phyloP scores from a whole-genome alignment of 352 stramenopile genomes.

The Phytopythium mirpurense region DNA sequence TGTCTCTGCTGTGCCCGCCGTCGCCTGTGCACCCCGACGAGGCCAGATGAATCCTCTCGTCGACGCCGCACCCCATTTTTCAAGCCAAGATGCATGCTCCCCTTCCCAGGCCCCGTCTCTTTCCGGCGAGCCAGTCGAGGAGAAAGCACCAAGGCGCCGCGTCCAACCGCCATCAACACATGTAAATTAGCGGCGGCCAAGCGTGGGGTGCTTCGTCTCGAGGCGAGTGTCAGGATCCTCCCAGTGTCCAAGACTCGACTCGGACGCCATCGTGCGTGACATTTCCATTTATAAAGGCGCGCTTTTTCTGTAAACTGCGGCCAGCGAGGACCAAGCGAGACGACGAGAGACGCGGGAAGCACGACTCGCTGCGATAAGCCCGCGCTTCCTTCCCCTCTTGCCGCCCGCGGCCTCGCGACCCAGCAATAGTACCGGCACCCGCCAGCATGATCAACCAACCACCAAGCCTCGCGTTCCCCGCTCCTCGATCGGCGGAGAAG shows the following conservation, averaged over 20 bases:
- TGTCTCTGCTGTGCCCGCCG: slow-evolving; percentile 2
- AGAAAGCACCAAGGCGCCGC: background rate
- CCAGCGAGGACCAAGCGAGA: background rate
- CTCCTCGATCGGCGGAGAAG: slow-evolving; percentile 3
- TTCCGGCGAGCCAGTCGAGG: background rate
- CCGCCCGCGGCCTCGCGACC: background rate
- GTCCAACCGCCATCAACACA: background rate
- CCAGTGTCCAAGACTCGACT: background rate
- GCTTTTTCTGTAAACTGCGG: slow-evolving; percentile 1
- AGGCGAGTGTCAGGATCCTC: background rate
- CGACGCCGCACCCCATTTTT: background rate
- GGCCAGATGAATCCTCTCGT: background rate
- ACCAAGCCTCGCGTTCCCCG: background rate
- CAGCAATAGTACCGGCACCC: background rate
- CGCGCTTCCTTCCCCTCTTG: background rate
- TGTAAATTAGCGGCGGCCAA: background rate
- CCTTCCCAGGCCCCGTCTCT: too few species aligned
- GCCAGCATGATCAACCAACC: background rate
- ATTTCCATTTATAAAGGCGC: background rate
- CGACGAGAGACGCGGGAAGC: background rate
- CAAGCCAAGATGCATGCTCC: background rate
- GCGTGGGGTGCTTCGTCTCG: background rate
- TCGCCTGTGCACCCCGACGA: background rate
- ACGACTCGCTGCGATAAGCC: background rate
- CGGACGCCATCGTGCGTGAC: background rate